phyloP scores from a whole-genome alignment of 768 basidiomycete species.

The Lanmaoa rubissima region DNA sequence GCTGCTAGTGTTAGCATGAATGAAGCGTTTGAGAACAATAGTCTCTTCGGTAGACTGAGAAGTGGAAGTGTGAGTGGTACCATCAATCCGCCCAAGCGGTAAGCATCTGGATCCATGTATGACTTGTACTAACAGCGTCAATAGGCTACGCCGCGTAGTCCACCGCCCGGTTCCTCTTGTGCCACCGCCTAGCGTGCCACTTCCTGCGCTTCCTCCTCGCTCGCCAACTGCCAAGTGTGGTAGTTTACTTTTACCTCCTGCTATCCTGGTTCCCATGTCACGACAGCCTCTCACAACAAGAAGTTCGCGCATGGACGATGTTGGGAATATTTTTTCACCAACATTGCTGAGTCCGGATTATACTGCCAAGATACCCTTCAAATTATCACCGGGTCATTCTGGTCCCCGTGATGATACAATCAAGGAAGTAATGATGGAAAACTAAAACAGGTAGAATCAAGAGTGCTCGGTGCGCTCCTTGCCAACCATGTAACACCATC shows the following conservation, averaged over 20 bases:
- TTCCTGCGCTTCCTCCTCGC: slow-evolving; percentile 23
- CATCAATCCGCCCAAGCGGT: slow-evolving; percentile 31
- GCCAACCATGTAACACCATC: neutral
- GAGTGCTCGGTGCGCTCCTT: slow-evolving; percentile 13
- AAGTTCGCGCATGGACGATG: slow-evolving; percentile 1
- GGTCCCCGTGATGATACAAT: slow-evolving; percentile 1
- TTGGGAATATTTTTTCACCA: slow-evolving; percentile 2
- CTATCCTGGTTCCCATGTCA: slow-evolving; percentile 13
- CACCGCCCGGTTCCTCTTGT: slow-evolving; percentile 29
- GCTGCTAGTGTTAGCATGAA: slow-evolving; percentile 43
- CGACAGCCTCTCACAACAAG: slow-evolving; percentile 20
- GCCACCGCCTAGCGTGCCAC: slow-evolving; percentile 30
- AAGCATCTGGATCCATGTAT: slow-evolving; percentile 14
- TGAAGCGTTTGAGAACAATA: slow-evolving; percentile 37
- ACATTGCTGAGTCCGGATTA: slow-evolving; percentile 11
- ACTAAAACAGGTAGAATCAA: slow-evolving; percentile 1
- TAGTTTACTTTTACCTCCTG: slow-evolving; percentile 18
- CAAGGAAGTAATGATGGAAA: slow-evolving; percentile 25
- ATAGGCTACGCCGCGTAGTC: slow-evolving; percentile 42
- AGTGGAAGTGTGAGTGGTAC: slow-evolving; percentile 50
- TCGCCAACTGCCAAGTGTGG: slow-evolving; percentile 21
- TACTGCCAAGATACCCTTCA: slow-evolving; percentile 10
- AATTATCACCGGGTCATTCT: slow-evolving; percentile 6
- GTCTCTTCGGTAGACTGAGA: slow-evolving; percentile 50
- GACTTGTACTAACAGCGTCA: neutral